Conservation (phyloP, 2,329 filamentous ascomycete species). For the Aurifilum marmelostoma region DNA sequence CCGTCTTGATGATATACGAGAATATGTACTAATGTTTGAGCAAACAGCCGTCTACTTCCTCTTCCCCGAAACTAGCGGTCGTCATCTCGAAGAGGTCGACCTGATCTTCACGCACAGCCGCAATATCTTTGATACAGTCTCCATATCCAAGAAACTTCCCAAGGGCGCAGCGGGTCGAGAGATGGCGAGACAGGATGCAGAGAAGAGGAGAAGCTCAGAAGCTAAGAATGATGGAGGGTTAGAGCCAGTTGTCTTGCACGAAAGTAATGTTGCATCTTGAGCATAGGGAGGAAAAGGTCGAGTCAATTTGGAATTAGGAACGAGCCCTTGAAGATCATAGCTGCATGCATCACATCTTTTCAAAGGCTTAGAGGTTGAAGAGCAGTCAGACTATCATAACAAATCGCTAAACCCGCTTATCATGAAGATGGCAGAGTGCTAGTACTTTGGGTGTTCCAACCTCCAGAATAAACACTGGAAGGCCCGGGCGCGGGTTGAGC, state of each 20-base stretch:
- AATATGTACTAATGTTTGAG: not conserved
- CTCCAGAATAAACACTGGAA: too few species aligned
- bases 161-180: conserved; percentile 10
- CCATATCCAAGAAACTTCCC: conserved; percentile 27
- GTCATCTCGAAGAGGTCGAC: conserved; percentile 30
- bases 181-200: not conserved
- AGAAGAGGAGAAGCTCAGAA: not conserved
- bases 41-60: conserved; percentile 5
- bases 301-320: not conserved
- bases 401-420: too few species aligned
- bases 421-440: not conserved
- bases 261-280: not conserved
- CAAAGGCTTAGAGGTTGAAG: not conserved
- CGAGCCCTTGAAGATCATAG: not conserved
- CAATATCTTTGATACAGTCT: conserved; percentile 29
- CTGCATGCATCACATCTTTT: too few species aligned
- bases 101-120: conserved; percentile 28
- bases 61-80: conserved; percentile 28
- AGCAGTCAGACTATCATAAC: too few species aligned
- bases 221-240: conserved; percentile 14
- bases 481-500: too few species aligned
- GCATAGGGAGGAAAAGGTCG: not conserved
- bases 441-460: not conserved
- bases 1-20: not conserved
- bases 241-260: conserved; percentile 5